phyloP scores from a whole-genome alignment of 208 protist species.

The Porcisia deanei region DNA sequence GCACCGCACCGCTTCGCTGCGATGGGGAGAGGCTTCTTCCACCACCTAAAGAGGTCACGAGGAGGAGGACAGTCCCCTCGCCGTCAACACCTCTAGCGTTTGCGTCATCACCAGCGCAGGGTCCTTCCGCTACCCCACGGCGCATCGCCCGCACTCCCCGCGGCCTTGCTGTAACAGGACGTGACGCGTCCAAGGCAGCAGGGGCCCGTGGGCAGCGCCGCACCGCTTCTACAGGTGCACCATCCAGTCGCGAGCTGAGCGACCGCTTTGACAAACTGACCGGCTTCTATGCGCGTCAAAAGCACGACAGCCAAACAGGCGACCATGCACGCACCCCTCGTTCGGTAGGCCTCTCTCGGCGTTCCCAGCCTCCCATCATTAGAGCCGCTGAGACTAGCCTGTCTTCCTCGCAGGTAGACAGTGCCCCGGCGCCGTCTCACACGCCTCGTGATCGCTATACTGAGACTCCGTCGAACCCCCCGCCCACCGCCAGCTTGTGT shows the following conservation, averaged over 20 bases:
- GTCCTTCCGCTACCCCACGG: not conserved
- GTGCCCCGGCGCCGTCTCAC: not conserved
- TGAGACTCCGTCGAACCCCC: not conserved
- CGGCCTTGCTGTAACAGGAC: slow-evolving; percentile 4
- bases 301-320: slow-evolving; percentile 22
- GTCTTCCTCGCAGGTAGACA: not conserved
- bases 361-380: not conserved
- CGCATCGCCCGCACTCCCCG: slow-evolving; percentile 9
- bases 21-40: slow-evolving; percentile 8
- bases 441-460: not conserved
- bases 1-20: not conserved
- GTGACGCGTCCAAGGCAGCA: not conserved
- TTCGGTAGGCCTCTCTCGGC: not conserved
- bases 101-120: not conserved
- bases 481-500: not conserved
- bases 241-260: slow-evolving; percentile 58
- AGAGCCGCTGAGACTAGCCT: not conserved
- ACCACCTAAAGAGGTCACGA: not conserved
- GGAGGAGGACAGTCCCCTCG: not conserved
- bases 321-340: slow-evolving; percentile 27
- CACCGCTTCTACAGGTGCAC: slow-evolving; percentile 46
- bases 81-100: not conserved
- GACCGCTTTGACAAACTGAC: slow-evolving; percentile 65
- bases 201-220: slow-evolving; percentile 34
- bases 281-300: slow-evolving; percentile 58